Evolutionary conservation across 306 rosid species (phyloP), one percentile per base, ranked within the genome.

Genomic region (Medicago truncatula): DNA sequence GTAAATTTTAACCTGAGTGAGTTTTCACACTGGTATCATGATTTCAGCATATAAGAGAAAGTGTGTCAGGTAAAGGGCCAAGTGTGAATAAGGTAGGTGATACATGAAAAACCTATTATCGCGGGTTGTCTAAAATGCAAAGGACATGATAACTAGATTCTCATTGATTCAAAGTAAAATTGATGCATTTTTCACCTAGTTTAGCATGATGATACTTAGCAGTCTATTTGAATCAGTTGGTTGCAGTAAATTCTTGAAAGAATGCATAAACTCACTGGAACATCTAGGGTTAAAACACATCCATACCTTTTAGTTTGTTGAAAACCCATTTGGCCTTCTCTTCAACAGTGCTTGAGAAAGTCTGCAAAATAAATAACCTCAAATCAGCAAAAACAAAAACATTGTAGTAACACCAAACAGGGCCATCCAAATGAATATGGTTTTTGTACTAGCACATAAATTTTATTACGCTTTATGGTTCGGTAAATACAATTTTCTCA

Each of bases 321-420:
- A 95, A 95, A 77, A 95, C 44, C 98, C 98, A 95, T 84, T 92
- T 95, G 10, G 98, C 98, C 86, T 95, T 95, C 77, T 92, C 97
- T 84, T 95, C 98, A 44, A 95, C 97, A 1, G 98, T 90, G 49
- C 41, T 95, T 28, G 98, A 92, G 78, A 95, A 85, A 76, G 89
- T 87, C 98, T 95, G 88, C 83, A 86, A 82, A 67, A 56, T 60
- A 74, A 67, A 58, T 9, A 25, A 61, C 52, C 61, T 25, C 18
- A 13, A 13, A 15, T 75, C 40, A 76, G 60, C 28, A 75, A 75
- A 62, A 44, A 41, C 12, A 71, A 63, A 62, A 44, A 41, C 12
- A 71, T 58, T 53, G 67, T 53, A 79, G 43, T 38, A 53, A 23
- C 71, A 67, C 57, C 20, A 85, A 71, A 60, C 18, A 12, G 10